Conservation (phyloP, 768 basidiomycete species). For the Tricholoma sp. region DNA sequence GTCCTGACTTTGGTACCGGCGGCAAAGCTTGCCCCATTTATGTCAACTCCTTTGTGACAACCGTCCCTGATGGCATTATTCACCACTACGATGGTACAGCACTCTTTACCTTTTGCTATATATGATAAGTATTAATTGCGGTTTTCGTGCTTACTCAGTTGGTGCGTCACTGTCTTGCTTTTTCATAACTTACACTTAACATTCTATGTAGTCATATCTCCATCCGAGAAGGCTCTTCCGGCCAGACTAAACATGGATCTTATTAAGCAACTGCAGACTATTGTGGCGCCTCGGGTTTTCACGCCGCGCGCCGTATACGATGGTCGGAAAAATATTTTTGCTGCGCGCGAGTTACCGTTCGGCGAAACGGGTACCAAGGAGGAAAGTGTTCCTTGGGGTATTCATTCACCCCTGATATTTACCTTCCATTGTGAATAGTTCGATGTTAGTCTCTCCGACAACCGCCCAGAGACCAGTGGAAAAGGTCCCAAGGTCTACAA, state of each 20-base stretch:
- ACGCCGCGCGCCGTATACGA: slow-evolving; percentile 74
- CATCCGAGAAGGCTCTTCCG: slow-evolving; percentile 66
- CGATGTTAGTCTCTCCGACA: slow-evolving; percentile 45
- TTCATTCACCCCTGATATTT: not conserved
- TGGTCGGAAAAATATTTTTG: slow-evolving; percentile 73
- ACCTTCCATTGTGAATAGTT: slow-evolving; percentile 40
- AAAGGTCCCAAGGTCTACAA: slow-evolving; percentile 62
- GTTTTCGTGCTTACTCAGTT: slow-evolving; percentile 25
- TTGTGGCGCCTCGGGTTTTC: slow-evolving; percentile 58
- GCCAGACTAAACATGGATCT: slow-evolving; percentile 66
- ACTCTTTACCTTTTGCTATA: slow-evolving; percentile 1
- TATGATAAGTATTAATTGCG: slow-evolving; percentile 5
- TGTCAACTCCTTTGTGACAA: slow-evolving; percentile 62
- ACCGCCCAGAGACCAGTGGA: slow-evolving; percentile 26
- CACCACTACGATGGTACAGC: slow-evolving; percentile 75
- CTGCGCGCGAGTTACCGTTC: slow-evolving; percentile 56
- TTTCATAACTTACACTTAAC: not conserved
- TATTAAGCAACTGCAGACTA: slow-evolving; percentile 55
- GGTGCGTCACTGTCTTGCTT: slow-evolving; percentile 26
- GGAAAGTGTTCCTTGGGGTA: slow-evolving; percentile 27
- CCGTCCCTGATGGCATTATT: slow-evolving; percentile 58
- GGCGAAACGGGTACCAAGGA: slow-evolving; percentile 45
- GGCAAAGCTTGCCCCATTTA: slow-evolving; percentile 38
- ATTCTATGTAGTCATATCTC: slow-evolving; percentile 46
- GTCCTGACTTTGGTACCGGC: slow-evolving; percentile 56